phyloP scores from a whole-genome alignment of 2,329 filamentous ascomycete species.

The Periconia sp. region DNA sequence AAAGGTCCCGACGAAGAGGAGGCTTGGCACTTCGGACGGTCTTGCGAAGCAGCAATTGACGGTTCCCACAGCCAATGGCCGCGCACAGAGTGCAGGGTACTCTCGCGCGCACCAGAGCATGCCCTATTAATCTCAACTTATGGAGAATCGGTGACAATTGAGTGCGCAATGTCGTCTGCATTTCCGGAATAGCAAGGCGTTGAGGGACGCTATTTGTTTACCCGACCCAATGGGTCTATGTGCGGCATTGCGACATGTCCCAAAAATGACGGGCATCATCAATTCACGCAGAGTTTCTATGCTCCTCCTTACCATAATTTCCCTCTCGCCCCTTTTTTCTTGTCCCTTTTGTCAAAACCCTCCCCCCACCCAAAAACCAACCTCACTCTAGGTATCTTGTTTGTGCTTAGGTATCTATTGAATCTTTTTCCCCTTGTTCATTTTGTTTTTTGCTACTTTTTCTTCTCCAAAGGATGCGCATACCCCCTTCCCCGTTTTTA shows the following conservation, averaged over 20 bases:
- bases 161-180: background rate
- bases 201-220: too few relatives aligned
- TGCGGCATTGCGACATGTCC: too few relatives aligned
- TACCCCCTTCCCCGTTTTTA: slow-evolving; percentile 14
- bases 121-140: slow-evolving; percentile 15
- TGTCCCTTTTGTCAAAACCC: slow-evolving; percentile 6
- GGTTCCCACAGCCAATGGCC: slow-evolving; percentile 30
- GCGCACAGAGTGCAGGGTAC: slow-evolving; percentile 35
- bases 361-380: background rate
- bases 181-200: too few relatives aligned
- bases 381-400: background rate
- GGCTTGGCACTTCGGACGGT: slow-evolving; percentile 33
- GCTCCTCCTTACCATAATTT: slow-evolving; percentile 1
- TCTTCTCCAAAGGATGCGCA: slow-evolving; percentile 13
- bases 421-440: slow-evolving; percentile 17
- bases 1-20: slow-evolving; percentile 22
- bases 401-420: slow-evolving; percentile 4
- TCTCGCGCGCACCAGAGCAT: slow-evolving; percentile 27
- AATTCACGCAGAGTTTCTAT: background rate
- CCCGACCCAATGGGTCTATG: too few relatives aligned
- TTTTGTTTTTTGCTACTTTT: slow-evolving; percentile 1
- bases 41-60: slow-evolving; percentile 26
- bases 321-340: slow-evolving; percentile 12
- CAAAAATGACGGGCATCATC: too few relatives aligned
- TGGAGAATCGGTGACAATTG: background rate